Conservation (phyloP, 768 basidiomycete genomes). For the Kwoniella dendrophila region DNA sequence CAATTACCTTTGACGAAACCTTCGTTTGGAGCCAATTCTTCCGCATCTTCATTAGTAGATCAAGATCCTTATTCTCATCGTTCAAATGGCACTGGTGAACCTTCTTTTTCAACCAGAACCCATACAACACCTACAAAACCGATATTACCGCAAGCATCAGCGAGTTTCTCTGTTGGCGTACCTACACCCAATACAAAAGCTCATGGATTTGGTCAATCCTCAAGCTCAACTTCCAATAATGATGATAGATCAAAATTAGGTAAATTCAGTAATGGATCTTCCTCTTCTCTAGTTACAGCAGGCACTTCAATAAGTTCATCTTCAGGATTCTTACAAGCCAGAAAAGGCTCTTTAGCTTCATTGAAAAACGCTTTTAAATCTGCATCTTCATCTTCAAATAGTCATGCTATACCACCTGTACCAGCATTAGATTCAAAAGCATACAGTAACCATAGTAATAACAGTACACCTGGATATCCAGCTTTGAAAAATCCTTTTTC, state of each 20-base stretch:
- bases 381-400: background rate
- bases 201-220: slow-evolving; percentile 15
- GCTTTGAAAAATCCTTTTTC: slow-evolving; percentile 52
- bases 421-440: slow-evolving; percentile 32
- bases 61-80: slow-evolving; percentile 21
- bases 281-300: slow-evolving; percentile 34
- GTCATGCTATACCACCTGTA: slow-evolving; percentile 36
- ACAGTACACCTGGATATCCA: slow-evolving; percentile 41
- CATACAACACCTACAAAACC: slow-evolving; percentile 34
- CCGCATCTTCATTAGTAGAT: slow-evolving; percentile 34
- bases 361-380: slow-evolving; percentile 51
- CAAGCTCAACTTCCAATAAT: background rate
- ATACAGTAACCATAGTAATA: no score
- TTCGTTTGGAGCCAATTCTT: slow-evolving; percentile 13
- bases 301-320: slow-evolving; percentile 36
- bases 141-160: slow-evolving; percentile 29
- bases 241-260: slow-evolving; percentile 31
- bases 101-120: slow-evolving; percentile 13
- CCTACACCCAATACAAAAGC: slow-evolving; percentile 12
- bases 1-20: slow-evolving; percentile 4
- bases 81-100: slow-evolving; percentile 26
- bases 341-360: slow-evolving; percentile 46
- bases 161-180: slow-evolving; percentile 34
- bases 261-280: slow-evolving; percentile 48
- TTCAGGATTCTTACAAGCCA: slow-evolving; percentile 32